Evolutionary conservation across 2,329 filamentous ascomycete species (phyloP).

Genomic region (Colletotrichum sp.): DNA sequence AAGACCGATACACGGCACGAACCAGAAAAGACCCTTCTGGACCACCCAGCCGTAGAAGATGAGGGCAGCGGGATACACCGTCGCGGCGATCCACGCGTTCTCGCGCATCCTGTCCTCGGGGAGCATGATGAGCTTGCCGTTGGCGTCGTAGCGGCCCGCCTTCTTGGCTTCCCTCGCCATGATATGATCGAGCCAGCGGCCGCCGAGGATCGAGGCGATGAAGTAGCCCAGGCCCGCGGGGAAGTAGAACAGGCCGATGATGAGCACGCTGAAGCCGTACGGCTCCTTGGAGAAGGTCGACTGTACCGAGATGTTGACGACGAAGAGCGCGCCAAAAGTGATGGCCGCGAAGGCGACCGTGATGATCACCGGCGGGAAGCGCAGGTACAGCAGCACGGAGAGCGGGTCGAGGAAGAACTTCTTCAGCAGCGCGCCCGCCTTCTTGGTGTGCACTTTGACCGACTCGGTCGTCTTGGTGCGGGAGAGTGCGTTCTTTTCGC

Average conservation of each 20-base stretch:
- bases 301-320: constrained; percentile 80
- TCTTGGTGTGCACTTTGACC: constrained; percentile 60
- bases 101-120: constrained; percentile 85
- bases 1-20: constrained; percentile 67
- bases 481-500: constrained; percentile 31
- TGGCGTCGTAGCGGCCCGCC: constrained; percentile 70
- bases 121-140: constrained; percentile 69
- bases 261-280: constrained; percentile 71
- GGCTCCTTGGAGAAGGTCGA: constrained; percentile 69
- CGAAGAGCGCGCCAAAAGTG: constrained; percentile 76
- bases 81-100: constrained; percentile 78
- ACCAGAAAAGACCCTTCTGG: constrained; percentile 68
- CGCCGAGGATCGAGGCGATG: constrained; percentile 70
- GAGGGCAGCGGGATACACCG: constrained; percentile 72
- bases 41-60: constrained; percentile 81
- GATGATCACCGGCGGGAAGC: constrained; percentile 75
- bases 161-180: constrained; percentile 79
- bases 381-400: constrained; percentile 71
- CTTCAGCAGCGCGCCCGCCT: constrained; percentile 58
- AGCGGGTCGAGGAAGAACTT: constrained; percentile 75
- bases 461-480: constrained; percentile 69
- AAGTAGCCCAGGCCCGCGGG: constrained; percentile 78
- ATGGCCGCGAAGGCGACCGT: constrained; percentile 78
- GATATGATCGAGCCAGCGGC: constrained; percentile 80
- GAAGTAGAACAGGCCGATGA: constrained; percentile 80